phyloP scores from a whole-genome alignment of 2,329 filamentous ascomycete genomes.

The Lasiodiplodia sp. region DNA sequence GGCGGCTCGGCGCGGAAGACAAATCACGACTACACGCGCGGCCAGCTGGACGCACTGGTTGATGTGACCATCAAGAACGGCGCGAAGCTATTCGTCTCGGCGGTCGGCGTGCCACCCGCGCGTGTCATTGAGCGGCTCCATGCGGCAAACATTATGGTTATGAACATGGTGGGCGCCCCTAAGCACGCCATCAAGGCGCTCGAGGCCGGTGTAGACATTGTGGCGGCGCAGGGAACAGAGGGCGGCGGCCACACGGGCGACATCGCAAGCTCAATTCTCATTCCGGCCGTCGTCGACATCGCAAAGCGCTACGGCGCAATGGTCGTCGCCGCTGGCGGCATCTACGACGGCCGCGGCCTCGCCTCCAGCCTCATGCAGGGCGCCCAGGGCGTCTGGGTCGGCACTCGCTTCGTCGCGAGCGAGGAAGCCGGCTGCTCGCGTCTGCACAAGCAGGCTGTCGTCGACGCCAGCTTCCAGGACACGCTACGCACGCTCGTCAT shows the following conservation, averaged over 20 bases:
- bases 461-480: constrained; percentile 78
- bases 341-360: constrained; percentile 81
- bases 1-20: constrained; percentile 85
- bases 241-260: constrained; percentile 93
- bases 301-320: constrained; percentile 76
- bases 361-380: constrained; percentile 87
- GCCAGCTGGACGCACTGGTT: constrained; percentile 85
- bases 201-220: constrained; percentile 84
- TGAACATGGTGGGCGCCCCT: constrained; percentile 98
- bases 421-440: constrained; percentile 81
- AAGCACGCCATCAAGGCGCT: constrained; percentile 91
- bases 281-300: constrained; percentile 87
- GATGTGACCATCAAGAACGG: constrained; percentile 84
- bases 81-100: constrained; percentile 84
- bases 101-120: constrained; percentile 84
- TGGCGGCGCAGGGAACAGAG: constrained; percentile 92
- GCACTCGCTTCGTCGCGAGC: constrained; percentile 87
- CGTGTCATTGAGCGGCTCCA: constrained; percentile 79
- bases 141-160: constrained; percentile 79
- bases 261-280: constrained; percentile 82
- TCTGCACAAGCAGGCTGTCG: constrained; percentile 84
- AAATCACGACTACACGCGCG: constrained; percentile 94
- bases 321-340: constrained; percentile 88
- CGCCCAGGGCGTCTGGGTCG: constrained; percentile 90
- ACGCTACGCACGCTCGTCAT: constrained; percentile 85